Conservation (phyloP, 2,329 filamentous ascomycete genomes). For the Herpotrichia juniperi region DNA sequence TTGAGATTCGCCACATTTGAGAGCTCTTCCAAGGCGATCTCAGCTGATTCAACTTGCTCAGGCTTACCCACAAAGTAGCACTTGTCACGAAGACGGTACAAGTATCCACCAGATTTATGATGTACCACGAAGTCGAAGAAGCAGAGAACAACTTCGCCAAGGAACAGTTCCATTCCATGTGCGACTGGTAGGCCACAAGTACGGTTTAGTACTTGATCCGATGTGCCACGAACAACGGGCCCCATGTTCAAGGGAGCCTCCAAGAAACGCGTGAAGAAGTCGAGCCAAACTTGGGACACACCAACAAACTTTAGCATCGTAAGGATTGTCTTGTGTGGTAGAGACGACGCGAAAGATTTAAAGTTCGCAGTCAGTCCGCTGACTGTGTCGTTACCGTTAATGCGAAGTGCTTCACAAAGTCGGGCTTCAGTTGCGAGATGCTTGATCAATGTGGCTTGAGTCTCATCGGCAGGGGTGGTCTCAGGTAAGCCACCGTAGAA, state of each 20-base stretch:
- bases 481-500: conserved; percentile 14
- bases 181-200: conserved; percentile 26
- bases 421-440: conserved; percentile 29
- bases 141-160: conserved; percentile 34
- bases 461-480: conserved; percentile 9
- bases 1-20: conserved; percentile 9
- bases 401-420: conserved; percentile 23
- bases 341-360: conserved; percentile 62
- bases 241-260: conserved; percentile 30
- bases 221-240: conserved; percentile 22
- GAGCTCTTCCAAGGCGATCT: conserved; percentile 18
- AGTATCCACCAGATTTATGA: conserved; percentile 19
- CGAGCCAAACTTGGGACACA: conserved; percentile 61
- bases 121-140: conserved; percentile 32
- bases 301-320: conserved; percentile 64
- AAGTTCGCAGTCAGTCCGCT: conserved; percentile 21
- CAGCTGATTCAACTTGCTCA: conserved; percentile 13
- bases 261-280: conserved; percentile 63
- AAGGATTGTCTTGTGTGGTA: conserved; percentile 66
- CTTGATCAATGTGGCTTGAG: conserved; percentile 31
- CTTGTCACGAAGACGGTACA: conserved; percentile 30
- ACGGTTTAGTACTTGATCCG: conserved; percentile 23
- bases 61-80: conserved; percentile 30
- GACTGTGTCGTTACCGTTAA: conserved; percentile 20
- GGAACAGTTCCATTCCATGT: conserved; percentile 29